Conservation (phyloP, 352 stramenopile species). For the Pythium diclinum region DNA sequence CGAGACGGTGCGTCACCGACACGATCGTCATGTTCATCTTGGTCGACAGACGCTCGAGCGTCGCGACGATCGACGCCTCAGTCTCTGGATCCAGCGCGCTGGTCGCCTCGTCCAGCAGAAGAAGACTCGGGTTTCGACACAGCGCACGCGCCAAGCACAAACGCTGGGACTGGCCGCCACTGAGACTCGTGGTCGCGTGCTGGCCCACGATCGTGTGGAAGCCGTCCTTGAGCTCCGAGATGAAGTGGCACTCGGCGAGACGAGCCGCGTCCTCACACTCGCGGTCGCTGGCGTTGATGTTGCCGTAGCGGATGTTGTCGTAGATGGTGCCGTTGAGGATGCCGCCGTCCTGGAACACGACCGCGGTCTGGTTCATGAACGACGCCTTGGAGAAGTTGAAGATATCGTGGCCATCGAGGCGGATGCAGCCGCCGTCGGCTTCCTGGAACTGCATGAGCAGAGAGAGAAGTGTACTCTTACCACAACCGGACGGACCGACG, state of each 20-base stretch:
- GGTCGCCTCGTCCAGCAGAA: constrained; percentile 84
- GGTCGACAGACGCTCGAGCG: constrained; percentile 67
- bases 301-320: constrained; percentile 87
- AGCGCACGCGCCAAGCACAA: constrained; percentile 81
- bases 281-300: constrained; percentile 57
- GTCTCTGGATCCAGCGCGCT: constrained; percentile 86
- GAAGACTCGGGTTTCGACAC: constrained; percentile 71
- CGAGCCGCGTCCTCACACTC: constrained; percentile 81
- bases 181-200: constrained; percentile 85
- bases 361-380: constrained; percentile 84
- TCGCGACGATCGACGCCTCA: constrained; percentile 83
- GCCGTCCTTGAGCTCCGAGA: constrained; percentile 72
- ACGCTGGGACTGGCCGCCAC: constrained; percentile 83
- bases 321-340: constrained; percentile 88
- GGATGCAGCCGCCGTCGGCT: constrained; percentile 74
- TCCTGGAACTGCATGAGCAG: constrained; percentile 89
- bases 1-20: constrained; percentile 84
- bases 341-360: constrained; percentile 85
- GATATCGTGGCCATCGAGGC: constrained; percentile 77
- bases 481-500: constrained; percentile 79
- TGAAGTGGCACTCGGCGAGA: constrained; percentile 83
- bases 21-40: constrained; percentile 90
- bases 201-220: constrained; percentile 83
- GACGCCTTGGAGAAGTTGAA: constrained; percentile 86
- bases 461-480: constrained; percentile 84